Conservation (phyloP, 176 grass and related monocot species). For the Triticum dicoccoides region DNA sequence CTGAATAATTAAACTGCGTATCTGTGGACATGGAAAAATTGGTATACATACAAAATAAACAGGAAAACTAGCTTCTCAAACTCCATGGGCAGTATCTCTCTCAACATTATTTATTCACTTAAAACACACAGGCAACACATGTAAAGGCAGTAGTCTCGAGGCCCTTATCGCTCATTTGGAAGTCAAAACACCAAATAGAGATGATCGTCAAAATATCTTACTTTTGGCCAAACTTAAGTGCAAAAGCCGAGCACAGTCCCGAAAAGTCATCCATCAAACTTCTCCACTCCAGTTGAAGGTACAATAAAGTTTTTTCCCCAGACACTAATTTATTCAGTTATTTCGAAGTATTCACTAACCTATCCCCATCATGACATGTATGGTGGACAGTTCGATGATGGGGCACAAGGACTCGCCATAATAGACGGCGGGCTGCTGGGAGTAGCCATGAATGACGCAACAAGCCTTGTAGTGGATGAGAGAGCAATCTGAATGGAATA, state of each 20-base stretch:
- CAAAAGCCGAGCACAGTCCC: not conserved
- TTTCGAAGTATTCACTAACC: not conserved
- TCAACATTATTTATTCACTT: not conserved
- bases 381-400: too few relatives aligned
- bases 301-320: not conserved
- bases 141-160: not conserved
- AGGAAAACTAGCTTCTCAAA: not conserved
- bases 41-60: not conserved
- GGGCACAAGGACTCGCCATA: too few relatives aligned
- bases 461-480: too few relatives aligned
- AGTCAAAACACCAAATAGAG: constrained; percentile 4
- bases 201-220: not conserved
- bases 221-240: not conserved
- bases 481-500: too few relatives aligned
- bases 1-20: not conserved
- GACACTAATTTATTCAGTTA: not conserved
- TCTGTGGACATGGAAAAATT: not conserved
- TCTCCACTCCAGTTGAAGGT: not conserved
- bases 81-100: not conserved
- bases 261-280: not conserved
- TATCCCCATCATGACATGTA: not conserved
- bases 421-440: too few relatives aligned
- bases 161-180: not conserved
- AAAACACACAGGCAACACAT: not conserved
- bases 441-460: too few relatives aligned